These are phyloP conservation scores for Lolium perenne DNA, from an alignment of 176 grass and related monocot species.

Conservation along the genomic window DNA sequence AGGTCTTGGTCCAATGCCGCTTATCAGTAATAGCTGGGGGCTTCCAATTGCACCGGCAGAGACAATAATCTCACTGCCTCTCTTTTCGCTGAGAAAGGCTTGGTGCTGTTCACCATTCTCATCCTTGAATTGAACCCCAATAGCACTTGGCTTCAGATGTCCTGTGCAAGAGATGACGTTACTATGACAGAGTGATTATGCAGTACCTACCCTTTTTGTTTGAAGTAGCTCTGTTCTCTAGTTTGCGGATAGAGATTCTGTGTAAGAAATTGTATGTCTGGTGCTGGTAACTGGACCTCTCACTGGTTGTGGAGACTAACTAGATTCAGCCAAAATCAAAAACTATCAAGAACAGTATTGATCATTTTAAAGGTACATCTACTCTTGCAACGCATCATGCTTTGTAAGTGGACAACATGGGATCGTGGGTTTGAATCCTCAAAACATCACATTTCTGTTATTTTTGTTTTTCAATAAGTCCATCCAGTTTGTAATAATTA, in stretches of 20 bases:
- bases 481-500: neutral
- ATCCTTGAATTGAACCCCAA: constrained; percentile 84
- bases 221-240: neutral
- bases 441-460: neutral
- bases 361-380: neutral
- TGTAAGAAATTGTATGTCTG: neutral
- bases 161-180: constrained; percentile 56
- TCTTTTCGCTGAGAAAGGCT: constrained; percentile 56
- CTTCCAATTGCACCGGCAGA: constrained; percentile 84
- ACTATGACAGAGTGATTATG: constrained; percentile 30
- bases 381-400: neutral
- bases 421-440: neutral
- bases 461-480: neutral
- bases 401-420: neutral
- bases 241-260: neutral
- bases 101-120: constrained; percentile 62
- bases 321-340: neutral
- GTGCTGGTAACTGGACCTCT: neutral
- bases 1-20: constrained; percentile 76
- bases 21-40: constrained; percentile 83
- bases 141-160: constrained; percentile 59
- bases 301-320: neutral
- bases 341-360: neutral
- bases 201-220: constrained; percentile 20
- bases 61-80: constrained; percentile 68